Base-by-base conservation (phyloP, 1,284 basidiomycete genomes). In the Butyriboletus appendiculatus region DNA sequence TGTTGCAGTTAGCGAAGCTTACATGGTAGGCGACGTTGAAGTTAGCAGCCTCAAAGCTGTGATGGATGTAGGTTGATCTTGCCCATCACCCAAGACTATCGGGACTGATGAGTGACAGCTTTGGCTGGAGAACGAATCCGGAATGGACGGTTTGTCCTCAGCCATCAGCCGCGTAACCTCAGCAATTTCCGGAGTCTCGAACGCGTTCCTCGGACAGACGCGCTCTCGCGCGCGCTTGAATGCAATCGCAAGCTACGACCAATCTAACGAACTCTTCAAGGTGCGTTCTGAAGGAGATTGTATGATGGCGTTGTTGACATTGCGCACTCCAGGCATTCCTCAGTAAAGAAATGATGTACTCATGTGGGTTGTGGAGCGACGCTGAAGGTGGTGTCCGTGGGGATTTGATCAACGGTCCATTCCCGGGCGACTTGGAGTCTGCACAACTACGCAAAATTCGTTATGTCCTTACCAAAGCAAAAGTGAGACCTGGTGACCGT, bases 281-380 rank as follows among this genome's bases (percentile, higher is more conserved):
- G 86, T 83, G 61, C 34, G 56, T 59, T 28, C 40, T 2, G 38
- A 45, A 45, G 37, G 24, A 52, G 16, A 26, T 45, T 28, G 14
- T 50, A 61, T 62, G 35, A 71, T 71, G 59, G 68, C 74, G 37
- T 68, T 62, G 20, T 43, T 64, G 26, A 66, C 28, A 26, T 34
- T 8, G 28, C 33, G 18, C 20, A 30, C 70, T 70, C 46, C 44
- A 89, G 81, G 85, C 90, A 11, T 95, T 96, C 76, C 75, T 96
- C 22, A 89, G 86, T 61, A 76, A 80, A 49, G 93, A 96, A 71
- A 96, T 96, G 94, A 95, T 93, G 81, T 96, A 96, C 72, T 94
- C 90, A 0, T 94, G 90, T 65, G 92, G 84, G 2, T 80, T 94
- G 45, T 95, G 90, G 85, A 76, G 75, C 47, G 82, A 88, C 39